Evolutionary conservation across 768 basidiomycete species (phyloP).

Genomic region (Boletus pseudo-olivaceus): DNA sequence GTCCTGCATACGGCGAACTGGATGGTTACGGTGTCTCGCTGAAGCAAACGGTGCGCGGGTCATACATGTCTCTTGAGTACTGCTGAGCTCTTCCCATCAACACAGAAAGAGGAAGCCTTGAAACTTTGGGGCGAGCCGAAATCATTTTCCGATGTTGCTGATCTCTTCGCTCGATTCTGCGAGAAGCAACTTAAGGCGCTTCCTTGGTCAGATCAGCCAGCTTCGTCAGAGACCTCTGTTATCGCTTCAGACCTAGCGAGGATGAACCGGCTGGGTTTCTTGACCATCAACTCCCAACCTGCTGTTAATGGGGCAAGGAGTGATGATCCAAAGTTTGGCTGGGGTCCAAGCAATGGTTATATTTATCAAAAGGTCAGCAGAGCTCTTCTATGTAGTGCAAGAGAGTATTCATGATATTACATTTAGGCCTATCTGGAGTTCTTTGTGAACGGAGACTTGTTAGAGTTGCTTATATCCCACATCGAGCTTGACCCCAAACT

Average conservation of each 20-base stretch:
- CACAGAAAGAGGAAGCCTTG: slow-evolving; percentile 84
- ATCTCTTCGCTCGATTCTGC: slow-evolving; percentile 86
- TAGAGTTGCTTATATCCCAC: slow-evolving; percentile 67
- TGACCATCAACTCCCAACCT: slow-evolving; percentile 97
- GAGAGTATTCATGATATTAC: not conserved
- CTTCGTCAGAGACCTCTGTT: slow-evolving; percentile 75
- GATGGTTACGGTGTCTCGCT: slow-evolving; percentile 95
- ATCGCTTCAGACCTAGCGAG: slow-evolving; percentile 77
- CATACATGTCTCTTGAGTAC: not conserved
- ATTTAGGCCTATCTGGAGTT: slow-evolving; percentile 91
- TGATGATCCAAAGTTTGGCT: slow-evolving; percentile 82
- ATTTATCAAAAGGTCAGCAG: slow-evolving; percentile 85
- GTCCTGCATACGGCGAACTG: slow-evolving; percentile 96
- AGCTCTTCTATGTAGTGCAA: not conserved
- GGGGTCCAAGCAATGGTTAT: slow-evolving; percentile 92
- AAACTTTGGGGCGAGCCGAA: slow-evolving; percentile 86
- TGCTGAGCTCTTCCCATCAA: slow-evolving; percentile 5
- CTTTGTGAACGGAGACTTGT: slow-evolving; percentile 76
- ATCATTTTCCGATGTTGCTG: slow-evolving; percentile 57
- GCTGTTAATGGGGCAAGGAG: slow-evolving; percentile 88
- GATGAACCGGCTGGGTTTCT: slow-evolving; percentile 88
- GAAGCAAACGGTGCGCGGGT: slow-evolving; percentile 70
- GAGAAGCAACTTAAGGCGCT: slow-evolving; percentile 65
- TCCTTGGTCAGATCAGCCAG: slow-evolving; percentile 94
- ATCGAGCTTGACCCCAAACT: slow-evolving; percentile 86